A percentile compares a stretch with the other conserved stretches of the same genome.
Conservation (phyloP, 1,139 yeast genomes). For the Kluyveromyces marxianus region DNA sequence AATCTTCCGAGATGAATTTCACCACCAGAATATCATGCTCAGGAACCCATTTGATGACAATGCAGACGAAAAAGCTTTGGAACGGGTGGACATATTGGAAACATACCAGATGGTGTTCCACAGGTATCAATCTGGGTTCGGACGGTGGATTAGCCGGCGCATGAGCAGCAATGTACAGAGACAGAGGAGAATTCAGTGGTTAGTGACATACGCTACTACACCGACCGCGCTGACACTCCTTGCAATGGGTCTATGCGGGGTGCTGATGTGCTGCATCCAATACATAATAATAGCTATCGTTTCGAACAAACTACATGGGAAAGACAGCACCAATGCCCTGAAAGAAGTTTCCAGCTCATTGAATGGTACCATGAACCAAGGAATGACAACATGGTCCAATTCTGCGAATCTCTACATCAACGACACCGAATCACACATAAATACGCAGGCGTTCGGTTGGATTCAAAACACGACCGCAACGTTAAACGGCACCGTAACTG, state of each 20-base stretch:
- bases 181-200: conserved; percentile 37
- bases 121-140: conserved; percentile 21
- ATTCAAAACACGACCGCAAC: conserved; percentile 47
- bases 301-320: conserved; percentile 13
- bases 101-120: conserved; percentile 29
- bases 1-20: conserved; percentile 20
- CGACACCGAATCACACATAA: conserved; percentile 42
- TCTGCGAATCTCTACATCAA: conserved; percentile 43
- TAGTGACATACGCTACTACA: conserved; percentile 43
- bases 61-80: not conserved
- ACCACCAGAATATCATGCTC: conserved; percentile 15
- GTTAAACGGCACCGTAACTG: conserved; percentile 48
- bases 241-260: conserved; percentile 42
- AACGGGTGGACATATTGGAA: conserved; percentile 23
- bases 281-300: conserved; percentile 34
- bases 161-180: conserved; percentile 6
- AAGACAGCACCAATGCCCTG: conserved; percentile 5
- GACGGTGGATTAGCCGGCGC: conserved; percentile 10
- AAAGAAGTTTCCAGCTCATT: conserved; percentile 37
- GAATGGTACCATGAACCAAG: conserved; percentile 29
- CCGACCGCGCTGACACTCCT: conserved; percentile 39
- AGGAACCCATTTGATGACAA: conserved; percentile 8
- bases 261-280: conserved; percentile 43
- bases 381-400: conserved; percentile 39
- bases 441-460: conserved; percentile 62